Evolutionary conservation across 176 grass and related monocot genomes (phyloP), one percentile per base, ranked within the genome.

Genomic region (Aegilops sharonensis): DNA sequence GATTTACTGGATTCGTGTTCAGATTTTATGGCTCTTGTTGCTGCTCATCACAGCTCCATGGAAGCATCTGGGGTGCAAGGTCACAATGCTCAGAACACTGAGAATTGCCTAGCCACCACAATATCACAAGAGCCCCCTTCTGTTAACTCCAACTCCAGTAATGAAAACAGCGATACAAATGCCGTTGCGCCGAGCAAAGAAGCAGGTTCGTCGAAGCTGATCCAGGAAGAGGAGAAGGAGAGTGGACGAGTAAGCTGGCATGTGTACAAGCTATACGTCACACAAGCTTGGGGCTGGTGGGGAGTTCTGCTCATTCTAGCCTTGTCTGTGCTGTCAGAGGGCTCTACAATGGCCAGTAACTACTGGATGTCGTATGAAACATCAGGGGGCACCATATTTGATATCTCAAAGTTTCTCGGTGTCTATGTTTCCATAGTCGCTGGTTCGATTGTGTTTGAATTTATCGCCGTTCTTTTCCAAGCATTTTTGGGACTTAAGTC

Each of bases 281-380:
- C 93, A 42, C 68, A 98, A 56, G 93, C 89, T 30, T 98, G 95
- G 93, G 91, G 95, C 54, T 98, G 95, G 95, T 92, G 91, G 93
- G 95, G 93, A 31, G 61, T 72, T 65, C 1, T 86, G 88, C 5
- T 71, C 29, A 78, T 90, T 78, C 15, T 89, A 47, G 70, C 71
- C 9, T 64, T 93, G 10, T 79, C 91, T 15, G 11, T 86, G 8
- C 14, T 91, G 5, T 94, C 88, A 86, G 90, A 97, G 71, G 78
- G 78, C 21, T 95, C 89, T 42, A 78, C 67, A 62, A 85, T 98
- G 95, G 91, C 91, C 17, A 93, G 95, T 92, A 87, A 93, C 83
- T 98, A 93, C 68, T 98, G 93, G 93, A 75, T 98, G 42, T 94
- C 95, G 74, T 98, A 93, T 75, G 87, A 93, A 90, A 98, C 95